A percentile compares a stretch with the other conserved stretches of the same genome.
Conservation (phyloP, 148 eudicot genomes). For the Silene conica region DNA sequence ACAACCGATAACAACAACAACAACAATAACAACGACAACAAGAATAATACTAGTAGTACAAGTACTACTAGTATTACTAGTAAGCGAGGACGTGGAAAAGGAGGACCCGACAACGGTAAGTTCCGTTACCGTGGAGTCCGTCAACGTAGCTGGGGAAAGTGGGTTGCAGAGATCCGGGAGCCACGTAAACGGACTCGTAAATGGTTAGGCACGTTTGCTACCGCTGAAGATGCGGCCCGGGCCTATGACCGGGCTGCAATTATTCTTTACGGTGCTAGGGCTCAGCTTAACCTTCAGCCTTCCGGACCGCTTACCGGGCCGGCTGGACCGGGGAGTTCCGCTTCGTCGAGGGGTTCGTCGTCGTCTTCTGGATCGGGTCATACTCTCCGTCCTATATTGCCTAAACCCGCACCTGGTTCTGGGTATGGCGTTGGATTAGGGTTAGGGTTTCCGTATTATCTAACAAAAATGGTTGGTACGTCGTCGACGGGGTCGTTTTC, state of each 20-base stretch:
- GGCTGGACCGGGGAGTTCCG: background rate
- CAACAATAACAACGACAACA: constrained; percentile 16
- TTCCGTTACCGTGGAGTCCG: constrained; percentile 81
- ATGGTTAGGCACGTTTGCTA: constrained; percentile 90
- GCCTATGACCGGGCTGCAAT: constrained; percentile 93
- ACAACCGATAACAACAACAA: background rate
- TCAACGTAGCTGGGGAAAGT: constrained; percentile 95
- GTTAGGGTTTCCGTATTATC: constrained; percentile 18
- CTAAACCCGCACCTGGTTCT: constrained; percentile 50
- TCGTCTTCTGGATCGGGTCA: constrained; percentile 38
- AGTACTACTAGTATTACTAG: background rate
- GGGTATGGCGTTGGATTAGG: constrained; percentile 22
- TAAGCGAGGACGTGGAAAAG: constrained; percentile 53
- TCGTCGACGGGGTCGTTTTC: constrained; percentile 13
- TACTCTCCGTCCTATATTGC: constrained; percentile 66
- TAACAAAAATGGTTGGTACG: background rate
- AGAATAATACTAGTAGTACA: constrained; percentile 1
- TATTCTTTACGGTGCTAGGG: constrained; percentile 62
- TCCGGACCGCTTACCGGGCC: constrained; percentile 24
- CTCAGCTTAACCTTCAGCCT: constrained; percentile 84
- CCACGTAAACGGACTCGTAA: constrained; percentile 72
- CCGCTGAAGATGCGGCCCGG: constrained; percentile 93
- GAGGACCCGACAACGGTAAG: constrained; percentile 72
- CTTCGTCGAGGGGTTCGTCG: constrained; percentile 27
- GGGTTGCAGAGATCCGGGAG: constrained; percentile 98